A percentile compares a stretch with the other conserved stretches of the same genome.
These are phyloP conservation scores for Sonneratia alba DNA, from an alignment of 345 rosid genomes.

Conservation along the genomic window DNA sequence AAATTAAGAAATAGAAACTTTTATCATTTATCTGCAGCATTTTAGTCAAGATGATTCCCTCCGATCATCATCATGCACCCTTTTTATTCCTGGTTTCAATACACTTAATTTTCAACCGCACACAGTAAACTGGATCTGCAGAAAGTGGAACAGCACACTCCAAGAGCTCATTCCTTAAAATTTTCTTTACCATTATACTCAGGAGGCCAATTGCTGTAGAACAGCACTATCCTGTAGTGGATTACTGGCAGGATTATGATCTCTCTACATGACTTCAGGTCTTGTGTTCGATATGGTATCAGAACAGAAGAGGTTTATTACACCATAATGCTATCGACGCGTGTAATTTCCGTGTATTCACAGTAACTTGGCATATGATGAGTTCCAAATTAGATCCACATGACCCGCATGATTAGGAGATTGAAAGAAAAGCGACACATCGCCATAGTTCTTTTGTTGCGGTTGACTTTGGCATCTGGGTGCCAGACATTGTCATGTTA, in stretches of 20 bases:
- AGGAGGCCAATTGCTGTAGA: too few relatives aligned
- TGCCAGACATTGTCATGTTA: not conserved
- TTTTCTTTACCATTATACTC: too few relatives aligned
- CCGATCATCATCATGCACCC: not conserved
- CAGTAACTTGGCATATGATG: not conserved
- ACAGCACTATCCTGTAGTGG: too few relatives aligned
- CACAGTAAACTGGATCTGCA: too few relatives aligned
- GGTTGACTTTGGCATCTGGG: conserved; percentile 13
- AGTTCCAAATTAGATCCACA: not conserved
- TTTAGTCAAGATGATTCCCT: not conserved
- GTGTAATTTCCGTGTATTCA: too few relatives aligned
- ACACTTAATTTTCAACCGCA: too few relatives aligned
- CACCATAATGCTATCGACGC: not conserved
- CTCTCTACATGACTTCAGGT: not conserved
- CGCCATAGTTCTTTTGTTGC: conserved; percentile 4
- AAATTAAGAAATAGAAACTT: not conserved
- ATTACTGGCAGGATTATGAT: not conserved
- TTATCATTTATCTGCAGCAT: not conserved
- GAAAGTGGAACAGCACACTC: too few relatives aligned
- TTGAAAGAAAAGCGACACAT: not conserved
- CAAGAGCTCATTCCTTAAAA: too few relatives aligned
- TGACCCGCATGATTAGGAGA: not conserved
- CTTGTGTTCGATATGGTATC: not conserved
- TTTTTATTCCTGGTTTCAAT: too few relatives aligned
- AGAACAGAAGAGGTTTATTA: not conserved